Evolutionary conservation across 345 rosid species (phyloP), one percentile per base, ranked within the genome.

Genomic region (Reutealis trisperma): DNA sequence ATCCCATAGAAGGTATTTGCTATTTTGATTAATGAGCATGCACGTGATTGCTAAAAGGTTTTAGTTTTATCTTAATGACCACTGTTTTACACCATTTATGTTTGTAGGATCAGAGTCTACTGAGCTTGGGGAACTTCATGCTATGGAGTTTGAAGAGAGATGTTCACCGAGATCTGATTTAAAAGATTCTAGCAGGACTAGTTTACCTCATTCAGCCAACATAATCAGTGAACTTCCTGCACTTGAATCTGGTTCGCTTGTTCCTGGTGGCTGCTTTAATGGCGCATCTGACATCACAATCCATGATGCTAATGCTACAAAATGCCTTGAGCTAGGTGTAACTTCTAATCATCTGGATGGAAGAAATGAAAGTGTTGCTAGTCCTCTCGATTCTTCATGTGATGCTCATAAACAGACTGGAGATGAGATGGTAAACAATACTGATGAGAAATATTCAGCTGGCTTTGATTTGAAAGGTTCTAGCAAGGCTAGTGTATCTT

Each of bases 1-100:
- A 64, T 34, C 44, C 78, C 60, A 52, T 45, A 24, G 67, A 82
- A 78, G 89, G 91, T 92, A 87, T 9, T 41, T 61, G n/a, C 18
- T 65, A 42, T 45, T 49, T 19, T 8, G n/a, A 21, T 63, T 30
- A 58, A 18, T 69, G 41, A 58, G 18, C 25, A 24, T 14, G 4
- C 60, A 6, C 27, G 30, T 42, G 16, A 57, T 14, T 10, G 54
- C 42, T 59, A 16, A 15, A 55, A 15, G 14, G 1, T 37, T 59
- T 68, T 4, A 7, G 30, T 65, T 63, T 45, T 34, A 41, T 71
- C 55, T 75, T 18, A 61, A 32, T 41, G 73, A 32, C 65, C 27
- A 32, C 47, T 62, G 34, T 75, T 41, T 71, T 45, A 32, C 54
- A 13, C 21, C 58, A 45, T 78, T 34, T 34, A 30, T 63, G 21